A percentile compares a stretch with the other conserved stretches of the same genome.
Conservation (phyloP, 345 rosid species). For the Corchorus olitorius region DNA sequence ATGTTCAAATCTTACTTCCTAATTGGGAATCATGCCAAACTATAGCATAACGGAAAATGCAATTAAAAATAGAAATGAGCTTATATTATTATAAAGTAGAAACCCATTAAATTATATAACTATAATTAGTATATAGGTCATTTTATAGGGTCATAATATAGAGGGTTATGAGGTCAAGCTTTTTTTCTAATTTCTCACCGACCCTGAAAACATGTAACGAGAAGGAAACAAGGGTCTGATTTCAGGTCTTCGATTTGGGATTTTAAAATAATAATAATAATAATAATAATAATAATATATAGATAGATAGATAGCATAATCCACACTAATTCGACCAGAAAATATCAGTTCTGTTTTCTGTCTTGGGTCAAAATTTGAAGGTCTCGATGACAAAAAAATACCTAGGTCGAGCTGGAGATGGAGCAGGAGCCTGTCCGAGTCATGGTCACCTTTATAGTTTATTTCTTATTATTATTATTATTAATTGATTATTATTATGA, state of each 20-base stretch:
- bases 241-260: slow-evolving; percentile 3
- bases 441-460: background rate
- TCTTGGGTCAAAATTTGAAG: slow-evolving; percentile 39
- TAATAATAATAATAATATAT: too few relatives aligned
- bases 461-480: too few relatives aligned
- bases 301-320: too few relatives aligned
- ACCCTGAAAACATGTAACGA: slow-evolving; percentile 8
- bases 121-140: too few relatives aligned
- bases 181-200: background rate
- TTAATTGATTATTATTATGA: too few relatives aligned
- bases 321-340: slow-evolving; percentile 4
- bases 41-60: too few relatives aligned
- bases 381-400: slow-evolving; percentile 47
- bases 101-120: too few relatives aligned
- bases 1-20: background rate
- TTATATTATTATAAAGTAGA: too few relatives aligned
- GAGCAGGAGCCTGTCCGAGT: slow-evolving; percentile 6
- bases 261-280: background rate
- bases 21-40: background rate
- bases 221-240: slow-evolving; percentile 9
- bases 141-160: too few relatives aligned
- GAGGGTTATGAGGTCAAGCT: background rate
- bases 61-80: too few relatives aligned
- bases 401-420: slow-evolving; percentile 22
- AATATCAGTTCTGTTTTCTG: slow-evolving; percentile 17